Evolutionary conservation across 2,329 filamentous ascomycete genomes (phyloP).

Genomic region (Drechslerella dactyloides): DNA sequence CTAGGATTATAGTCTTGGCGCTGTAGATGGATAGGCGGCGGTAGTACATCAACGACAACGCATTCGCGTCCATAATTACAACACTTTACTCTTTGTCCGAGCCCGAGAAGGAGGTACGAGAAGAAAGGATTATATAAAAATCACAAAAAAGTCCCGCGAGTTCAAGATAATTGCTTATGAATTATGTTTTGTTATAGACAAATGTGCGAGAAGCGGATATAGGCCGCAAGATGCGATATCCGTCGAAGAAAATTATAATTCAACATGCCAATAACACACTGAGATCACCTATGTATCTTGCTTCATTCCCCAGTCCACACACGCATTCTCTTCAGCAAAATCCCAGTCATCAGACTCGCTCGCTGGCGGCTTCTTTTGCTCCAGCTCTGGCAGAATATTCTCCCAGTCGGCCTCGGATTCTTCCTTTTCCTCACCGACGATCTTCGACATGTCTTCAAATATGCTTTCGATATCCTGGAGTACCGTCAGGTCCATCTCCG

Average conservation of each 20-base stretch:
- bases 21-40: too few relatives aligned
- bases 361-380: neutral
- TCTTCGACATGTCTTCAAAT: conserved; percentile 15
- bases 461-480: conserved; percentile 20
- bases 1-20: neutral
- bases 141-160: too few relatives aligned
- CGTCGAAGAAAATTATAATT: too few relatives aligned
- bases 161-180: too few relatives aligned
- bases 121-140: too few relatives aligned
- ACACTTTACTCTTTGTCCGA: too few relatives aligned
- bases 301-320: conserved; percentile 1
- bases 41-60: too few relatives aligned
- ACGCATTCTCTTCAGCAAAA: conserved; percentile 32
- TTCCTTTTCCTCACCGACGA: conserved; percentile 5
- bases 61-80: neutral
- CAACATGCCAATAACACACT: too few relatives aligned
- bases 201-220: too few relatives aligned
- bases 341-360: conserved; percentile 4
- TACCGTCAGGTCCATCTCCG: neutral
- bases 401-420: conserved; percentile 14
- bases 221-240: too few relatives aligned
- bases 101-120: too few relatives aligned
- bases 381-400: neutral
- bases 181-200: neutral
- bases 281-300: neutral